These are phyloP conservation scores for Penicillium macrosclerotiorum DNA, from an alignment of 495 filamentous ascomycete species.

Conservation along the genomic window DNA sequence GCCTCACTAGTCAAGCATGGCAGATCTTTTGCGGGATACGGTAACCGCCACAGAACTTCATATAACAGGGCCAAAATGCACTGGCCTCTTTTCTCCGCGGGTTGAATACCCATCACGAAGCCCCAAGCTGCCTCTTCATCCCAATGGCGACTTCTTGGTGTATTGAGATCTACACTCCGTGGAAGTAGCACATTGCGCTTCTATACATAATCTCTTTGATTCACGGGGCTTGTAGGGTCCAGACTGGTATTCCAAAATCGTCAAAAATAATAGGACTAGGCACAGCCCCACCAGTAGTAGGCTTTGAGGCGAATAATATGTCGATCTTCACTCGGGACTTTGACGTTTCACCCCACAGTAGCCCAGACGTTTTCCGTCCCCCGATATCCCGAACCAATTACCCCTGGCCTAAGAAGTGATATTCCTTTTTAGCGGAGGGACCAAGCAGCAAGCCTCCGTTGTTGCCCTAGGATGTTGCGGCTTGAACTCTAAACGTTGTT, in stretches of 20 bases:
- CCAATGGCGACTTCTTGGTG: neutral
- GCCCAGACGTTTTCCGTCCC: neutral
- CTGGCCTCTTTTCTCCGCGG: too few relatives aligned
- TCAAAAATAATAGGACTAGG: neutral
- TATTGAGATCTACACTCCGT: conserved; percentile 16
- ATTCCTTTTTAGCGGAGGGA: neutral
- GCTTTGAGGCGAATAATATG: conserved; percentile 2
- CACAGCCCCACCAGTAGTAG: conserved; percentile 8
- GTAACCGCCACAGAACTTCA: too few relatives aligned
- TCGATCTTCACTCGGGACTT: conserved; percentile 13
- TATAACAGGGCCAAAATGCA: too few relatives aligned
- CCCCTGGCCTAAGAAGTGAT: neutral
- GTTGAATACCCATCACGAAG: too few relatives aligned
- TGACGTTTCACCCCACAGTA: conserved; percentile 4
- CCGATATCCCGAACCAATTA: neutral
- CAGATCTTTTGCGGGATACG: too few relatives aligned
- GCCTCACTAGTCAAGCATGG: too few relatives aligned
- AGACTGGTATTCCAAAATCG: too few relatives aligned
- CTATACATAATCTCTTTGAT: neutral
- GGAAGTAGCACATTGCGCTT: neutral
- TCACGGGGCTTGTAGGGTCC: too few relatives aligned
- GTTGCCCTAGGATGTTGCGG: neutral
- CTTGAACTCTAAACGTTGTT: too few relatives aligned
- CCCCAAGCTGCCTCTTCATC: too few relatives aligned
- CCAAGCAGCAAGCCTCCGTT: neutral